phyloP scores from a whole-genome alignment of 495 filamentous ascomycete species.

The Tuber magnatum region DNA sequence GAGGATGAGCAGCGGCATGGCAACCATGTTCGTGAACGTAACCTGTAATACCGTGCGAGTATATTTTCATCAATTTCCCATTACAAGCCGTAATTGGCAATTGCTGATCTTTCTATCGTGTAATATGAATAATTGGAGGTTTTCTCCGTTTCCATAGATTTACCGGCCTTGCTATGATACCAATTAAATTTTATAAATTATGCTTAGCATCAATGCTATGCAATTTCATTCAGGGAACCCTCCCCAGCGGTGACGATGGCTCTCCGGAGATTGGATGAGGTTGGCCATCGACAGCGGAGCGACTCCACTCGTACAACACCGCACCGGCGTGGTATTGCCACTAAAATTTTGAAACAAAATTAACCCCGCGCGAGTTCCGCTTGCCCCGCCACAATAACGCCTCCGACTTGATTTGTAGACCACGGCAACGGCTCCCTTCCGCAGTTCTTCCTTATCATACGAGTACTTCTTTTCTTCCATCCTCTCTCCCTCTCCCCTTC shows the following conservation, averaged over 20 bases:
- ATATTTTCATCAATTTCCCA: background rate
- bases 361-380: conserved; percentile 29
- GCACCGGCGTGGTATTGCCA: background rate
- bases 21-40: background rate
- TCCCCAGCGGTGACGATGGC: background rate
- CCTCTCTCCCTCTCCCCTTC: background rate
- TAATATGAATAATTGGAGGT: background rate
- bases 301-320: background rate
- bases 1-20: background rate
- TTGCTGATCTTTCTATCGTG: background rate
- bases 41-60: background rate
- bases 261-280: background rate
- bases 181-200: background rate
- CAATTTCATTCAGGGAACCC: background rate
- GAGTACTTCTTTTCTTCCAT: conserved; percentile 1
- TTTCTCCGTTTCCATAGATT: background rate
- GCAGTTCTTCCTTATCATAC: background rate
- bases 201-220: background rate
- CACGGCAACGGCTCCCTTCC: conserved; percentile 15
- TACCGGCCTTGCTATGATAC: background rate
- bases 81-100: conserved; percentile 1
- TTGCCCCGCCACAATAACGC: conserved; percentile 15
- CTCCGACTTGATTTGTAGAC: conserved; percentile 15
- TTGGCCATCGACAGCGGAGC: background rate
- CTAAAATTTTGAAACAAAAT: background rate